Base-by-base conservation (phyloP, 2,329 filamentous ascomycete species). In the Rhexocercosporidium sp. region DNA sequence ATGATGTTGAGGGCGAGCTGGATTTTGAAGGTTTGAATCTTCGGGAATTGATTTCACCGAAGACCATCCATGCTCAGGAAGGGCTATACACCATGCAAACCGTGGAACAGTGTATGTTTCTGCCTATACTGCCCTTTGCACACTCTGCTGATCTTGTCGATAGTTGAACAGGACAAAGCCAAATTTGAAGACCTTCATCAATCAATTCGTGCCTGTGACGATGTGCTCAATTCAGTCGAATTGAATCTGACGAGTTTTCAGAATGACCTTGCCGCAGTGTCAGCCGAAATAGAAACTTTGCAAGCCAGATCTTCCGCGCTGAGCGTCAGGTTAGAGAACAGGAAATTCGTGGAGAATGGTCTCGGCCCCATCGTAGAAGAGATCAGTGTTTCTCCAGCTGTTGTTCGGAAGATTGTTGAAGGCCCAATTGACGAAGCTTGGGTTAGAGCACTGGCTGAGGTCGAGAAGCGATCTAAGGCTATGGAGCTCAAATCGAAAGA, bases 151-250 rank as follows among this genome's bases (percentile, higher is more conserved):
- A 67, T 64, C 22, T 39, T 44, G 47, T 31, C 37, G 29, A 34
- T 70, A 90, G 93, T 94, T 78, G 91, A 96, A 78, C 86, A 86
- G 71, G 93, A 97, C 72, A 92, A 91, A 78, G 84, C 90, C 75
- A 94, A 91, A 75, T 97, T 97, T 74, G 91, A 97, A 78, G 93
- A 96, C 65, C 84, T 99, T 49, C 96, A 98, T 79, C 88, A 87
- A 75, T 96, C 94, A 3, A 98, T 99, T 75, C 80, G 85, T 77
- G 92, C 93, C 60, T 99, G 95, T 81, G 96, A 99, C 79, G 92
- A 97, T 77, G 93, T 98, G 60, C 86, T 98, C 54, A 92, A 90
- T 79, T 97, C 94, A 0, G 96, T 99, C 64, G 95, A 99, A 81
- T 90, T 88, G 37, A 98, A 97, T 77, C 84, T 99, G 62, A 92